Evolutionary conservation across 495 filamentous ascomycete genomes (phyloP).

Genomic region (Clavariopsis aquatica): DNA sequence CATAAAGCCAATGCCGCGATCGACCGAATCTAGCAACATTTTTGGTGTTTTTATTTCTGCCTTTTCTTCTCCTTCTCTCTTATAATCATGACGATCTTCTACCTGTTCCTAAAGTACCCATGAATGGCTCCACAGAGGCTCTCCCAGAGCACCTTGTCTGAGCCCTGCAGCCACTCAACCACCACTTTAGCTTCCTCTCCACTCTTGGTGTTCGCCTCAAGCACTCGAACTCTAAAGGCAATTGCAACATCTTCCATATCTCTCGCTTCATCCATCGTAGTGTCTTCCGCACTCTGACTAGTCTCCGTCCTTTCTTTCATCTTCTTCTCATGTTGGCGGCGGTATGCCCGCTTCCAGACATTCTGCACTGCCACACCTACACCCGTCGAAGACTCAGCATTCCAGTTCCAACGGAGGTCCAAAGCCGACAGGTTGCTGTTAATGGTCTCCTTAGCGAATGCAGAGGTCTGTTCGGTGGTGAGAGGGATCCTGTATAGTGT

Average conservation of each 20-base stretch:
- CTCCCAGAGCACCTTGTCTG: conserved; percentile 76
- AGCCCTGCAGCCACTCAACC: conserved; percentile 75
- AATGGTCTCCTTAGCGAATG: conserved; percentile 26
- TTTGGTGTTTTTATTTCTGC: too few relatives aligned
- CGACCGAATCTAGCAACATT: too few relatives aligned
- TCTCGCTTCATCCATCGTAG: conserved; percentile 47
- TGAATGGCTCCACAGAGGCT: conserved; percentile 80
- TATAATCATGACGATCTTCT: too few relatives aligned
- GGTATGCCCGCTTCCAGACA: conserved; percentile 72
- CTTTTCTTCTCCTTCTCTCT: too few relatives aligned
- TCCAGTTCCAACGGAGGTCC: conserved; percentile 57
- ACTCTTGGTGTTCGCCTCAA: conserved; percentile 29
- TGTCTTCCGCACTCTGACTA: background rate
- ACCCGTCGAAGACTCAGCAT: conserved; percentile 47
- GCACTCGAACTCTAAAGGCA: conserved; percentile 50
- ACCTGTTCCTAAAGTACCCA: conserved; percentile 11
- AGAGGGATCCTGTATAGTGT: conserved; percentile 57
- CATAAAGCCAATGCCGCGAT: too few relatives aligned
- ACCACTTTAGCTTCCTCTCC: conserved; percentile 38
- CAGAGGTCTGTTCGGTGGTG: conserved; percentile 4
- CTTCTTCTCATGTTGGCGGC: conserved; percentile 51
- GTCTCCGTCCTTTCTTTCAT: conserved; percentile 35
- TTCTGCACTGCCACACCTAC: conserved; percentile 62
- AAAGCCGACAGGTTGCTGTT: conserved; percentile 50
- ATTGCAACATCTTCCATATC: conserved; percentile 45